Evolutionary conservation across 116 monocot genomes (phyloP).

Genomic region (Papilionanthe hybrid): DNA sequence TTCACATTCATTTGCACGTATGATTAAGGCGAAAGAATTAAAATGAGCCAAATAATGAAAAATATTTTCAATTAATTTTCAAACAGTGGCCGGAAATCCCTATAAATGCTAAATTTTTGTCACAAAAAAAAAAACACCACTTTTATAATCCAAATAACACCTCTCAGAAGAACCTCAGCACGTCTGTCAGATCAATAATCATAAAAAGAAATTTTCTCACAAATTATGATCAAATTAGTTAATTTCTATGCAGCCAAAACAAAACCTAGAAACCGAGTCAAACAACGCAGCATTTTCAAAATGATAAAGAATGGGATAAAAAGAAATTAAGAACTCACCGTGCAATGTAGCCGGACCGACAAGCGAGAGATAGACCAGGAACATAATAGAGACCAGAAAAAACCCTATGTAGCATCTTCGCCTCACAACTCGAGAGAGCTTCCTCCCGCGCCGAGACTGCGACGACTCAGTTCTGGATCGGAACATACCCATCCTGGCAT

Average conservation of each 20-base stretch:
- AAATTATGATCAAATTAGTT: not conserved
- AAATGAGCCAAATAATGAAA: not conserved
- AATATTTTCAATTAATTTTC: too few relatives aligned
- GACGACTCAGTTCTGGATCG: not conserved
- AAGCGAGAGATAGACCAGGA: conserved; percentile 27
- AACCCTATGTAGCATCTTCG: conserved; percentile 17
- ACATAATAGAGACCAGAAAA: conserved; percentile 22
- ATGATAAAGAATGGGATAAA: not conserved
- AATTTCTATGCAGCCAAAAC: not conserved
- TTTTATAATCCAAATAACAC: not conserved
- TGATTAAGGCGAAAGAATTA: not conserved
- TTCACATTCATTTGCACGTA: not conserved
- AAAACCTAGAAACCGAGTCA: not conserved
- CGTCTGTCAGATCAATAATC: not conserved
- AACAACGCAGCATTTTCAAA: not conserved
- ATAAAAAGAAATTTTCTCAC: not conserved
- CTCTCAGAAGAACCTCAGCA: not conserved
- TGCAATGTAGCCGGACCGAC: conserved; percentile 14
- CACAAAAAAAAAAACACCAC: not conserved
- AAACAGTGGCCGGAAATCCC: not conserved
- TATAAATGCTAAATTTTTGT: not conserved
- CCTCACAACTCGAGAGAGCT: conserved; percentile 13
- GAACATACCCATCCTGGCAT: conserved; percentile 14
- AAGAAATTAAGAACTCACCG: conserved; percentile 17
- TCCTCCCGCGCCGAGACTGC: conserved; percentile 21